phyloP scores from a whole-genome alignment of 306 rosid genomes.

The Morella rubra region DNA sequence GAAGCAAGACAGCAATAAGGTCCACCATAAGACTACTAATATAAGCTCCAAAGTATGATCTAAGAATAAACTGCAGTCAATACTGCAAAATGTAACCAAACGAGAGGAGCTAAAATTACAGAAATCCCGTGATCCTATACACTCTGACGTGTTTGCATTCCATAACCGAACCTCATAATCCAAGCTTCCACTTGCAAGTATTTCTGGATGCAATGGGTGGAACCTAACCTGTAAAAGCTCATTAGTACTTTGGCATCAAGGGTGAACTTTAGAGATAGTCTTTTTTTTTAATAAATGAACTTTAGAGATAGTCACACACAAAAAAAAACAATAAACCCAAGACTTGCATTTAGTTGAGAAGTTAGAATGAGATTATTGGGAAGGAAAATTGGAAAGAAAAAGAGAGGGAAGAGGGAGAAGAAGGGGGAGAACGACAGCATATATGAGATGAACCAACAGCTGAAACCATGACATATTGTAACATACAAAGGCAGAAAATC shows the following conservation, averaged over 20 bases:
- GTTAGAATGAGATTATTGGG: neutral
- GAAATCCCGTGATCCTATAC: slow-evolving; percentile 40
- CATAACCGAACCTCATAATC: slow-evolving; percentile 53
- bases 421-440: neutral
- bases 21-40: slow-evolving; percentile 8
- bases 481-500: neutral
- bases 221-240: slow-evolving; percentile 48
- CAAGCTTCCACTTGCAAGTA: slow-evolving; percentile 56
- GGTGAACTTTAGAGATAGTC: neutral
- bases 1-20: slow-evolving; percentile 9
- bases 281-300: too few relatives aligned
- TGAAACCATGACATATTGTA: neutral
- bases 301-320: neutral
- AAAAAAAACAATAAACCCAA: neutral
- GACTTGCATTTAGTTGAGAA: neutral
- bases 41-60: neutral
- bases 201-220: slow-evolving; percentile 42
- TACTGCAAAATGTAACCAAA: slow-evolving; percentile 5
- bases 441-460: neutral
- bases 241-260: slow-evolving; percentile 23
- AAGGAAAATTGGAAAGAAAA: neutral
- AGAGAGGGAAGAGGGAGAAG: neutral
- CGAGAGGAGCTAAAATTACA: slow-evolving; percentile 31
- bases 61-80: slow-evolving; percentile 1
- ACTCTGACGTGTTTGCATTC: slow-evolving; percentile 43